Evolutionary conservation across 441 rosid genomes (phyloP).

Genomic region (Isatis lusitanica): DNA sequence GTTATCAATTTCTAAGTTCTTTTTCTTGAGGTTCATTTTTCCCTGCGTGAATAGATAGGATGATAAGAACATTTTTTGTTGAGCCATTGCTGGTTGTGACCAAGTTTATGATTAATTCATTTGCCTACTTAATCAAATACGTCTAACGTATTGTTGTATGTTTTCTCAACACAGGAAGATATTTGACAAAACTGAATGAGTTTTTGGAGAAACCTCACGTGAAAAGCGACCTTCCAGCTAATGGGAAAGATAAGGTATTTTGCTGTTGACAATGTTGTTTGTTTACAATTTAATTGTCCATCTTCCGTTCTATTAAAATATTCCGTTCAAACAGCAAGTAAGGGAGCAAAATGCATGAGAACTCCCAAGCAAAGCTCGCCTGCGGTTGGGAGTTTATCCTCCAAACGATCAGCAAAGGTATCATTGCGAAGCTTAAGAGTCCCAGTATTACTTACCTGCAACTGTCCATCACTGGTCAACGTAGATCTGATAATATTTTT

Average conservation of each 20-base stretch:
- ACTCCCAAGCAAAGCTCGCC: slow-evolving; percentile 50
- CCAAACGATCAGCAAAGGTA: slow-evolving; percentile 35
- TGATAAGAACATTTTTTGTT: slow-evolving; percentile 12
- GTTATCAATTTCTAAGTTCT: not conserved
- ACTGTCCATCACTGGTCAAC: slow-evolving; percentile 1
- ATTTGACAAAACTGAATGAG: slow-evolving; percentile 63
- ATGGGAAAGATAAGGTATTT: slow-evolving; percentile 70
- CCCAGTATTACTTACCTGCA: not conserved
- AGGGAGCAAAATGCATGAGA: slow-evolving; percentile 77
- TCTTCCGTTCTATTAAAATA: not conserved
- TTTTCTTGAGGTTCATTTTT: slow-evolving; percentile 1
- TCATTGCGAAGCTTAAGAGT: slow-evolving; percentile 1
- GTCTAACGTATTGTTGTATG: slow-evolving; percentile 5
- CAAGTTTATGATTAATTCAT: slow-evolving; percentile 6
- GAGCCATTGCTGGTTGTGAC: slow-evolving; percentile 3
- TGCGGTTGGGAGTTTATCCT: slow-evolving; percentile 36
- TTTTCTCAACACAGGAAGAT: slow-evolving; percentile 65
- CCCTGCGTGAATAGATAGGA: not conserved
- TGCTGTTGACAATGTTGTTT: not conserved
- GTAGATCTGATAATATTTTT: not conserved
- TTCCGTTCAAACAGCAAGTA: slow-evolving; percentile 47
- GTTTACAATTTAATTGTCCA: not conserved
- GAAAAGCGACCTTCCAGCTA: slow-evolving; percentile 61
- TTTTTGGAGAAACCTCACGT: slow-evolving; percentile 83
- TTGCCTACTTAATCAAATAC: not conserved